Conservation (phyloP, 805 yeast genomes). For the Yarrowia keelungensis region DNA sequence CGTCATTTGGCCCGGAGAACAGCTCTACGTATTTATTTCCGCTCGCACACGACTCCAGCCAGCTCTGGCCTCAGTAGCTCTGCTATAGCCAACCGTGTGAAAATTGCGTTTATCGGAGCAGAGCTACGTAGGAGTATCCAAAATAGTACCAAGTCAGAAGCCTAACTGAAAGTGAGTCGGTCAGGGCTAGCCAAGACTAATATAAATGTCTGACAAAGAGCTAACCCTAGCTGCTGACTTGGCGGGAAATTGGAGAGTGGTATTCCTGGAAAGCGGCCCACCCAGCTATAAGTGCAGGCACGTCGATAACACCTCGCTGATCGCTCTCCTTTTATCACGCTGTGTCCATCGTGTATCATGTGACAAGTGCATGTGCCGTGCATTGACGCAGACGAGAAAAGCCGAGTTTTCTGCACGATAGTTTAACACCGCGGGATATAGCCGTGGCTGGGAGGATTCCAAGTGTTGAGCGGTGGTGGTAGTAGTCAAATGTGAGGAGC, state of each 20-base stretch:
- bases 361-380: conserved; percentile 34
- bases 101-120: conserved; percentile 37
- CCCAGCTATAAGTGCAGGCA: too few relatives aligned
- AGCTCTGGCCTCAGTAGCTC: neutral
- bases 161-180: conserved; percentile 28
- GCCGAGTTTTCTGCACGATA: conserved; percentile 18
- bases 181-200: conserved; percentile 30
- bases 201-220: conserved; percentile 29
- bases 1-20: neutral
- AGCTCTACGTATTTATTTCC: neutral
- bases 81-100: conserved; percentile 15
- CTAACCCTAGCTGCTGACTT: neutral
- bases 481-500: too few relatives aligned
- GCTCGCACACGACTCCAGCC: too few relatives aligned
- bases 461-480: too few relatives aligned
- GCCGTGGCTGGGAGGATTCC: neutral
- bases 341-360: conserved; percentile 19
- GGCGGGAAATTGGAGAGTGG: too few relatives aligned
- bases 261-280: too few relatives aligned
- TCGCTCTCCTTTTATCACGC: neutral
- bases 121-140: conserved; percentile 29
- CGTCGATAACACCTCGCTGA: too few relatives aligned
- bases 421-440: conserved; percentile 31
- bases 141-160: conserved; percentile 29
- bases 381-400: conserved; percentile 23